Conservation (phyloP, 208 protist genomes). For the Kentomonas sorsogonicus region DNA sequence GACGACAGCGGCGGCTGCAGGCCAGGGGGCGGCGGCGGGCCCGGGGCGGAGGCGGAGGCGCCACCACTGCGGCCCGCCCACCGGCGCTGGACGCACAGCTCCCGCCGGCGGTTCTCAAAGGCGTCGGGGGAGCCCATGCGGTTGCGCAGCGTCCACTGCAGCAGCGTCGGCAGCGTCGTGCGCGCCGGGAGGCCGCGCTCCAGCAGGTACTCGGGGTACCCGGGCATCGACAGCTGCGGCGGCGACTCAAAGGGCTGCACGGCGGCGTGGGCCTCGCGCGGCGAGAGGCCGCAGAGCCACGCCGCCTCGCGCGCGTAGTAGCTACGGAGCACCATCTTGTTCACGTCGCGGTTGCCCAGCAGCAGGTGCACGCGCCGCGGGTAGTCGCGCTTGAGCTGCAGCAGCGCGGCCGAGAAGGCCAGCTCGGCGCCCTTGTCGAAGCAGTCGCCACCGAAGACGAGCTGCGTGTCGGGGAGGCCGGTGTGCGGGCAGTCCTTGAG, state of each 20-base stretch:
- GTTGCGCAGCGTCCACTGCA: constrained; percentile 34
- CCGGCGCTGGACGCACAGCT: constrained; percentile 24
- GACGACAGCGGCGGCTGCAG: too few species aligned
- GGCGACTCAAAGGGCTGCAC: constrained; percentile 14
- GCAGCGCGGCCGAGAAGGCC: constrained; percentile 25
- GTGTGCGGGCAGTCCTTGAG: too few species aligned
- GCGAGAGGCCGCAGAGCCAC: neutral
- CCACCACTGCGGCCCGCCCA: neutral
- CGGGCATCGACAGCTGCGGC: neutral
- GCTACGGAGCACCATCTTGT: constrained; percentile 51
- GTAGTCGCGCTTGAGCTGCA: constrained; percentile 43
- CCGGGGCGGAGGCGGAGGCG: too few species aligned
- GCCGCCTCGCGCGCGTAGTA: neutral
- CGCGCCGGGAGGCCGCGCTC: neutral
- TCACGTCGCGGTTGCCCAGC: constrained; percentile 73
- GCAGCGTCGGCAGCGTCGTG: constrained; percentile 12
- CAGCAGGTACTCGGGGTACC: constrained; percentile 9
- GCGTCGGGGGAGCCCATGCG: constrained; percentile 31
- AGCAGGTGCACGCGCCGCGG: constrained; percentile 55
- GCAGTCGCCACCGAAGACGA: constrained; percentile 71
- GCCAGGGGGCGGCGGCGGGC: too few species aligned
- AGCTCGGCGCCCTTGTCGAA: constrained; percentile 62
- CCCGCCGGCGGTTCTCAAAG: constrained; percentile 37
- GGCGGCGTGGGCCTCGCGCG: constrained; percentile 2
- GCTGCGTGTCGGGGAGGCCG: constrained; percentile 25